A percentile compares a stretch with the other conserved stretches of the same genome.
These are phyloP conservation scores for Leccinellum rugosiceps DNA, from an alignment of 768 basidiomycete genomes.

Conservation along the genomic window DNA sequence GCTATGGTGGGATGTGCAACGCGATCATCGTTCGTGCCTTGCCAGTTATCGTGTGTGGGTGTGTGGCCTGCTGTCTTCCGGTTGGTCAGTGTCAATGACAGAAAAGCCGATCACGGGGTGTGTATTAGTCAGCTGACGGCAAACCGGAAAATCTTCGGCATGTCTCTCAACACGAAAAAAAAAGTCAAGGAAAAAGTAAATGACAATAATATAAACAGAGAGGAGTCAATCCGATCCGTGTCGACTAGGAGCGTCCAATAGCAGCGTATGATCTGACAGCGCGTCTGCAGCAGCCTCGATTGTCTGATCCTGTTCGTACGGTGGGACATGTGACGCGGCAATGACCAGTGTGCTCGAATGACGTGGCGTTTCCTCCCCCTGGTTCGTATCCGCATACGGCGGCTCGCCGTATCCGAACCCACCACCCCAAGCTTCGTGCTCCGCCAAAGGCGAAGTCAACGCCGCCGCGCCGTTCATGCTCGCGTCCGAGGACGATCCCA, in stretches of 20 bases:
- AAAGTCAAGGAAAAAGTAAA: neutral
- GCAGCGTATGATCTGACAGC: constrained; percentile 29
- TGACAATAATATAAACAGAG: constrained; percentile 3
- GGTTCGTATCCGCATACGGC: constrained; percentile 30
- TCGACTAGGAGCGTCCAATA: constrained; percentile 12
- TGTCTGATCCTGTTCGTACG: constrained; percentile 24
- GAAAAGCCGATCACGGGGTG: constrained; percentile 1
- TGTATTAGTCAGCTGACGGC: neutral
- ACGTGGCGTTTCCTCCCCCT: constrained; percentile 46
- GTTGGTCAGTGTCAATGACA: neutral
- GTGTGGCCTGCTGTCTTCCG: neutral
- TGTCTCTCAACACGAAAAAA: constrained; percentile 1
- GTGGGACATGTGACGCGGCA: constrained; percentile 19
- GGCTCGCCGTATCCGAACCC: constrained; percentile 39
- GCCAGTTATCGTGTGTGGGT: constrained; percentile 2
- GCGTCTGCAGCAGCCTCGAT: constrained; percentile 18
- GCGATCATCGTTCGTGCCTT: neutral
- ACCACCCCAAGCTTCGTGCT: constrained; percentile 36
- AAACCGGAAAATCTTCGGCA: neutral
- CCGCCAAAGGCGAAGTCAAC: constrained; percentile 15
- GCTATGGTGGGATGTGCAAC: neutral
- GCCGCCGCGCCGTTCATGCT: constrained; percentile 22
- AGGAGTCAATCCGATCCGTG: constrained; percentile 11
- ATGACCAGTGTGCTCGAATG: constrained; percentile 32
- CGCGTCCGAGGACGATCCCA: constrained; percentile 24